Evolutionary conservation across 31 red algal genomes (phyloP).

Genomic region (Porphyra umbilicalis): DNA sequence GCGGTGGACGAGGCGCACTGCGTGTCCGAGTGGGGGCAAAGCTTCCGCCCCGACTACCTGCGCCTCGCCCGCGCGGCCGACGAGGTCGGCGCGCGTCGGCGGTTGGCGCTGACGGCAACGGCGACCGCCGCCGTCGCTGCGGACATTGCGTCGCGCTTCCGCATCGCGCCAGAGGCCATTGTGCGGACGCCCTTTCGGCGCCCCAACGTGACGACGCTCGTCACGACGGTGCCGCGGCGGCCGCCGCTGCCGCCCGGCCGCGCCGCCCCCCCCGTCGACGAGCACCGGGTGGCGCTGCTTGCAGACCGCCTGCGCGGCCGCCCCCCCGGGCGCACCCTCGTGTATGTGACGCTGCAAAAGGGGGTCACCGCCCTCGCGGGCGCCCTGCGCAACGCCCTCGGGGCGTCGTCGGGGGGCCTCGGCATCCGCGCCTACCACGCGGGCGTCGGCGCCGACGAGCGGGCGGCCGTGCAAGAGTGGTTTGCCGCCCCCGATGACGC

Average conservation of each 20-base stretch:
- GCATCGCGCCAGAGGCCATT: slow-evolving; percentile 1
- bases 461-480: slow-evolving; percentile 7
- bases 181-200: slow-evolving; percentile 24
- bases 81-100: slow-evolving; percentile 4
- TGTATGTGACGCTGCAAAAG: slow-evolving; percentile 35
- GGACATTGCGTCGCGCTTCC: slow-evolving; percentile 32
- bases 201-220: slow-evolving; percentile 27
- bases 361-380: slow-evolving; percentile 30
- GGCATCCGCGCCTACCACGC: slow-evolving; percentile 38
- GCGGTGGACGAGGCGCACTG: slow-evolving; percentile 76
- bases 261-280: not conserved
- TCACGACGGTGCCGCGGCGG: slow-evolving; percentile 20
- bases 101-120: slow-evolving; percentile 60
- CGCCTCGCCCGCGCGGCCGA: slow-evolving; percentile 7
- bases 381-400: slow-evolving; percentile 18
- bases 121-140: slow-evolving; percentile 13
- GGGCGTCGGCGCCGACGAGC: slow-evolving; percentile 14
- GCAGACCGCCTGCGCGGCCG: slow-evolving; percentile 31
- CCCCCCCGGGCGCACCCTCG: slow-evolving; percentile 14
- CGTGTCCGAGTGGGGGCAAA: slow-evolving; percentile 59
- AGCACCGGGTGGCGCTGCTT: slow-evolving; percentile 17
- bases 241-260: not conserved
- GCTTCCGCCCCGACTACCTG: slow-evolving; percentile 57
- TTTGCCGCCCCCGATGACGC: slow-evolving; percentile 17
- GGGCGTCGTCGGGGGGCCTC: slow-evolving; percentile 1